Conservation (phyloP, 805 yeast genomes). For the Blastobotrys parvus region DNA sequence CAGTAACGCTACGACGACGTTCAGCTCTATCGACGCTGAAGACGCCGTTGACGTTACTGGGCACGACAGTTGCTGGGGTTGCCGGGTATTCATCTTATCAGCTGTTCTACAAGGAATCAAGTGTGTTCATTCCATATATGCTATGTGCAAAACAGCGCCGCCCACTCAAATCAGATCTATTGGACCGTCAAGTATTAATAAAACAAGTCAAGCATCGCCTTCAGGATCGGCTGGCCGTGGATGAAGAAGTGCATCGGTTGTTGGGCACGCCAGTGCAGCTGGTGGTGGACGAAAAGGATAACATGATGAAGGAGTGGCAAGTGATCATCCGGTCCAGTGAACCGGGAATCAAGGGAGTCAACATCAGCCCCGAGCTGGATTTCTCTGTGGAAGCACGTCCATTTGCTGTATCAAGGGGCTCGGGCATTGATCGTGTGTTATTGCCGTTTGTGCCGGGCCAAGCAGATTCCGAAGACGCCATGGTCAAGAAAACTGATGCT, state of each 20-base stretch:
- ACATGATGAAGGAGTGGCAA: slow-evolving; percentile 3
- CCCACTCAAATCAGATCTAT: slow-evolving; percentile 13
- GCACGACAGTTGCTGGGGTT: slow-evolving; percentile 7
- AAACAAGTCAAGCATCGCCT: slow-evolving; percentile 8
- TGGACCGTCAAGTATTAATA: slow-evolving; percentile 12
- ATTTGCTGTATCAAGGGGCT: slow-evolving; percentile 5
- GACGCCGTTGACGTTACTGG: slow-evolving; percentile 8
- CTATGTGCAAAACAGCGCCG: slow-evolving; percentile 9
- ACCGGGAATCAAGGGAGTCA: slow-evolving; percentile 16
- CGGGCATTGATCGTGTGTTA: slow-evolving; percentile 11
- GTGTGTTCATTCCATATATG: slow-evolving; percentile 18
- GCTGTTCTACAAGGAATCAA: slow-evolving; percentile 8
- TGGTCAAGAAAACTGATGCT: slow-evolving; percentile 5
- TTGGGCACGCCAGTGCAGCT: slow-evolving; percentile 14
- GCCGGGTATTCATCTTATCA: slow-evolving; percentile 11
- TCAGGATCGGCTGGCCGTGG: slow-evolving; percentile 15
- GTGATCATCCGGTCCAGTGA: slow-evolving; percentile 10
- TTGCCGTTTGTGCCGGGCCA: slow-evolving; percentile 12
- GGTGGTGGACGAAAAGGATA: slow-evolving; percentile 4
- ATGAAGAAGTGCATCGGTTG: slow-evolving; percentile 11
- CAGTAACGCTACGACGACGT: no score
- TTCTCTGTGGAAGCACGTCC: slow-evolving; percentile 13
- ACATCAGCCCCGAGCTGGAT: slow-evolving; percentile 11
- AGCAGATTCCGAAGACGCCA: slow-evolving; percentile 13
- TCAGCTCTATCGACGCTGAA: no score